Conservation (phyloP, 2,329 filamentous ascomycete species). For the Xylaria sp. region DNA sequence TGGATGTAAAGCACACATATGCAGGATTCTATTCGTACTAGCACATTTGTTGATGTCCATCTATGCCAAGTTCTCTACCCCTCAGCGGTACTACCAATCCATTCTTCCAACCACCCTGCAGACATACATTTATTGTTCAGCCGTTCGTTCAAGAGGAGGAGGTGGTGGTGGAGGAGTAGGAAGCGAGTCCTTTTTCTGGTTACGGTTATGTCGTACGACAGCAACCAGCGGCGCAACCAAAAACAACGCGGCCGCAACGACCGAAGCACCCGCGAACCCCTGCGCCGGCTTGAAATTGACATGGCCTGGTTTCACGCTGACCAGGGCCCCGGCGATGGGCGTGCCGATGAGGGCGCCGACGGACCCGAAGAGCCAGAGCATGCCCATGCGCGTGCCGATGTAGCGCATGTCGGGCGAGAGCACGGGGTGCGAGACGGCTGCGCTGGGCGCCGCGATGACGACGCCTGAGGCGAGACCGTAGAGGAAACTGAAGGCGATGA, state of each 20-base stretch:
- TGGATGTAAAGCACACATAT: background rate
- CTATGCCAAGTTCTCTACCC: too few relatives aligned
- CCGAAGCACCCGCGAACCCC: conserved; percentile 3
- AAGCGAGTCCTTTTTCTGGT: background rate
- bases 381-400: conserved; percentile 27
- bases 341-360: conserved; percentile 5
- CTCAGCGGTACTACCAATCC: too few relatives aligned
- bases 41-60: too few relatives aligned
- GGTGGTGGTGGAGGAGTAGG: too few relatives aligned
- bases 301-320: conserved; percentile 1
- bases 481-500: conserved; percentile 23
- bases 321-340: background rate
- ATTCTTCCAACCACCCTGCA: too few relatives aligned
- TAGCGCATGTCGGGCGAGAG: conserved; percentile 19
- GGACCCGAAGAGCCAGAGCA: conserved; percentile 14
- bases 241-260: conserved; percentile 2
- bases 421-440: conserved; percentile 11
- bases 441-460: conserved; percentile 15
- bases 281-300: conserved; percentile 5
- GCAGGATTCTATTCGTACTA: background rate
- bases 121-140: too few relatives aligned
- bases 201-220: background rate
- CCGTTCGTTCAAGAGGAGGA: too few relatives aligned
- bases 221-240: conserved; percentile 6
- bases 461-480: conserved; percentile 25